Conservation (phyloP, 495 filamentous ascomycete species). For the Podospora pseudocomata region DNA sequence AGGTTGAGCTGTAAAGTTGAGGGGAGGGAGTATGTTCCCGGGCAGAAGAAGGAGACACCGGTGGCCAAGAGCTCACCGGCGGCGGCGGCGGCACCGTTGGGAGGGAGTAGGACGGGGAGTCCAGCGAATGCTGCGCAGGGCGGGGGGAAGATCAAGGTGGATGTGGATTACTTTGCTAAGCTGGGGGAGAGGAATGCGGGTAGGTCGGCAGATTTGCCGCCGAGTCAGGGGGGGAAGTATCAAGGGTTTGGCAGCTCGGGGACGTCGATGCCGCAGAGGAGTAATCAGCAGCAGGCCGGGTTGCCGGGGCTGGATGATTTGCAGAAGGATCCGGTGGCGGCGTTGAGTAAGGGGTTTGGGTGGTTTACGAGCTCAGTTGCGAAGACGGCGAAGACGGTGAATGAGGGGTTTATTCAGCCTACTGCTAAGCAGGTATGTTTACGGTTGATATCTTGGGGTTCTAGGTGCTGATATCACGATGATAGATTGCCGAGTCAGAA, state of each 20-base stretch:
- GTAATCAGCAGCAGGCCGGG: conserved; percentile 36
- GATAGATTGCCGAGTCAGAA: conserved; percentile 78
- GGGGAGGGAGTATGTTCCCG: conserved; percentile 72
- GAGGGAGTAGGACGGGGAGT: conserved; percentile 62
- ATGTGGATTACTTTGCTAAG: conserved; percentile 87
- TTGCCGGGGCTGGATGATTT: conserved; percentile 74
- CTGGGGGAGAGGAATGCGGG: conserved; percentile 75
- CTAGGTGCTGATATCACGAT: no score
- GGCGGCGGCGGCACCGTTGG: conserved; percentile 49
- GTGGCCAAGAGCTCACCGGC: conserved; percentile 9
- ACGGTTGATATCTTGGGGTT: neutral
- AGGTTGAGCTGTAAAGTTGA: conserved; percentile 81
- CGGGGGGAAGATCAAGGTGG: conserved; percentile 50
- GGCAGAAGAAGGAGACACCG: conserved; percentile 42
- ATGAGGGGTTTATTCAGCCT: conserved; percentile 85
- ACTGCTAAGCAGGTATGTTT: conserved; percentile 73
- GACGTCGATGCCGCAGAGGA: conserved; percentile 44
- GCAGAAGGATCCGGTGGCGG: conserved; percentile 84
- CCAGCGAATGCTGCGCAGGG: conserved; percentile 36
- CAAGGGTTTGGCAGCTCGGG: conserved; percentile 75
- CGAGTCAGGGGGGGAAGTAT: conserved; percentile 89
- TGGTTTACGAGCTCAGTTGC: conserved; percentile 86
- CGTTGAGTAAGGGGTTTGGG: conserved; percentile 86
- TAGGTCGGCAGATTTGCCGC: conserved; percentile 69
- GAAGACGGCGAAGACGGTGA: conserved; percentile 82